A percentile compares a stretch with the other conserved stretches of the same genome.
These are phyloP conservation scores for Echinosophora koreensis DNA, from an alignment of 306 rosid genomes.

Conservation along the genomic window DNA sequence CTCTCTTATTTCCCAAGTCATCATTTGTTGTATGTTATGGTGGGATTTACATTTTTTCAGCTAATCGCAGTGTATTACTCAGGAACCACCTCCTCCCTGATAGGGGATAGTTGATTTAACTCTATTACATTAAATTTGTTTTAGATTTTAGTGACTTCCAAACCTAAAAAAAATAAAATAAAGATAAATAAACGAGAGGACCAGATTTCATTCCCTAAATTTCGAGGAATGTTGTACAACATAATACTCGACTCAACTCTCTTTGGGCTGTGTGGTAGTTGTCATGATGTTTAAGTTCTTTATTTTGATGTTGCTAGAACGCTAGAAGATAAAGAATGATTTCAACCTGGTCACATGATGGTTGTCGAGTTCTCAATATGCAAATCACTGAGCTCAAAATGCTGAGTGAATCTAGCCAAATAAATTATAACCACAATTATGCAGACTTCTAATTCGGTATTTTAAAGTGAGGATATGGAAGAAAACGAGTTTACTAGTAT, in stretches of 20 bases:
- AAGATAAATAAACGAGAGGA: neutral
- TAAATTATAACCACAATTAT: constrained; percentile 28
- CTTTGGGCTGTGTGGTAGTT: constrained; percentile 32
- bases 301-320: constrained; percentile 33
- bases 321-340: constrained; percentile 38
- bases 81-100: neutral
- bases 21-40: too few relatives aligned
- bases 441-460: neutral
- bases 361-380: constrained; percentile 49
- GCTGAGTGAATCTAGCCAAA: constrained; percentile 25
- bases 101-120: neutral
- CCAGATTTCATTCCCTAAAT: neutral
- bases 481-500: neutral
- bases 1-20: neutral
- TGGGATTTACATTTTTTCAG: too few relatives aligned
- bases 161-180: neutral
- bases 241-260: constrained; percentile 21
- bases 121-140: neutral
- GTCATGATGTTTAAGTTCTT: constrained; percentile 37
- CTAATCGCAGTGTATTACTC: neutral
- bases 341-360: constrained; percentile 48
- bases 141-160: neutral
- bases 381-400: constrained; percentile 15
- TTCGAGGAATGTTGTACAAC: neutral
- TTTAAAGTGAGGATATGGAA: neutral